A percentile compares a stretch with the other conserved stretches of the same genome.
phyloP scores from a whole-genome alignment of 129 eudicot genomes.

The Flaveria bidentis region DNA sequence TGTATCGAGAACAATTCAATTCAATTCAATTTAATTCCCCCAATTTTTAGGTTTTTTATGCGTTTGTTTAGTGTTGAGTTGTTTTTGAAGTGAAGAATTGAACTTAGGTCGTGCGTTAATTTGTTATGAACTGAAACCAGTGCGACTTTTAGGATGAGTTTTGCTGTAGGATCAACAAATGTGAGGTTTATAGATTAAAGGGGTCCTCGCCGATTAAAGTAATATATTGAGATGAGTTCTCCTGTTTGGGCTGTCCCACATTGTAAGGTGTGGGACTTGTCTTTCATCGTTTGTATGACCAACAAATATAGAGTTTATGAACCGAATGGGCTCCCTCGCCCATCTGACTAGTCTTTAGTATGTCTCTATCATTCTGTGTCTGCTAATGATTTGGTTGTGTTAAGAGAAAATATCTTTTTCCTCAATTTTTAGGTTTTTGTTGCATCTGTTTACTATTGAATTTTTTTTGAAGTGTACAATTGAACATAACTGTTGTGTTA shows the following conservation, averaged over 20 bases:
- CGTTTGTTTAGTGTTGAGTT: background rate
- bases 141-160: too few relatives aligned
- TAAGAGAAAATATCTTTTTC: background rate
- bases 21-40: background rate
- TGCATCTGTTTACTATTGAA: background rate
- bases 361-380: background rate
- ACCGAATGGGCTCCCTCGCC: conserved; percentile 64
- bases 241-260: too few relatives aligned
- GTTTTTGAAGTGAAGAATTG: background rate
- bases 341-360: conserved; percentile 84
- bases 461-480: background rate
- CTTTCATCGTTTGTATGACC: too few relatives aligned
- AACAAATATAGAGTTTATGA: too few relatives aligned
- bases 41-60: conserved; percentile 11
- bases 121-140: too few relatives aligned
- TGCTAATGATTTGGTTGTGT: background rate
- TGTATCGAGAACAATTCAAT: background rate
- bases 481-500: background rate
- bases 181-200: too few relatives aligned
- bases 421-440: conserved; percentile 4
- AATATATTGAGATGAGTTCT: too few relatives aligned
- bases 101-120: too few relatives aligned
- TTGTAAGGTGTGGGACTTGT: too few relatives aligned
- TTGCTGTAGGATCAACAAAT: too few relatives aligned
- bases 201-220: too few relatives aligned